These are phyloP conservation scores for Melaleuca quinquenervia DNA, from an alignment of 345 rosid species.

Conservation along the genomic window DNA sequence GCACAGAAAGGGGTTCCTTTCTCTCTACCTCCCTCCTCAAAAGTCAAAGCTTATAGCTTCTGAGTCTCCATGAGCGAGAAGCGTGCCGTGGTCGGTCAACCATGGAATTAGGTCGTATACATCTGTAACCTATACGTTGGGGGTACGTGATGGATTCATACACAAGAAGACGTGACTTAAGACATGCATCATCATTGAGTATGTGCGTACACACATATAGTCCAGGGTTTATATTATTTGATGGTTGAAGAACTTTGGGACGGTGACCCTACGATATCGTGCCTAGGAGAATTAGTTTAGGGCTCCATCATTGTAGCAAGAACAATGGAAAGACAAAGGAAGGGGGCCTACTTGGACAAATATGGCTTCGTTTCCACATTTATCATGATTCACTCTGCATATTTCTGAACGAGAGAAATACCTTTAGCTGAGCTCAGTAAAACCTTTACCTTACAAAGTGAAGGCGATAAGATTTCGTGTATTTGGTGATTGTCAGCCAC, in stretches of 20 bases:
- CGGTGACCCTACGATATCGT: not conserved
- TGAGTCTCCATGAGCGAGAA: not conserved
- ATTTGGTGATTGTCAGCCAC: not conserved
- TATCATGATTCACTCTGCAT: slow-evolving; percentile 11
- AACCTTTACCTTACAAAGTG: not conserved
- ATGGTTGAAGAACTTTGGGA: not conserved
- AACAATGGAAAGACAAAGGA: slow-evolving; percentile 1
- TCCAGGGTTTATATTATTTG: not conserved
- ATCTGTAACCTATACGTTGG: not conserved
- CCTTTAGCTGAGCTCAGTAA: not conserved
- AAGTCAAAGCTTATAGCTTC: not conserved
- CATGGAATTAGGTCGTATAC: not conserved
- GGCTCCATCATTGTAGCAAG: slow-evolving; percentile 10
- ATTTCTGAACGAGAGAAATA: not conserved
- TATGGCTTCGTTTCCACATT: not conserved
- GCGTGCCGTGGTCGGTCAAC: not conserved
- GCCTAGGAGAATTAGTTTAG: not conserved
- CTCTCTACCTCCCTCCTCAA: not conserved
- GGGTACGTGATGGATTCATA: not conserved
- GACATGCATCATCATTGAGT: not conserved
- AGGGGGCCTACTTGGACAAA: slow-evolving; percentile 3
- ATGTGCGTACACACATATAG: not conserved
- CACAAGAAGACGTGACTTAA: not conserved
- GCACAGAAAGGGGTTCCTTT: not conserved
- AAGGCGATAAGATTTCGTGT: not conserved